Evolutionary conservation across 2,329 filamentous ascomycete species (phyloP), one percentile per base, ranked within the genome.

Genomic region (Colletotrichum ledebouriae): DNA sequence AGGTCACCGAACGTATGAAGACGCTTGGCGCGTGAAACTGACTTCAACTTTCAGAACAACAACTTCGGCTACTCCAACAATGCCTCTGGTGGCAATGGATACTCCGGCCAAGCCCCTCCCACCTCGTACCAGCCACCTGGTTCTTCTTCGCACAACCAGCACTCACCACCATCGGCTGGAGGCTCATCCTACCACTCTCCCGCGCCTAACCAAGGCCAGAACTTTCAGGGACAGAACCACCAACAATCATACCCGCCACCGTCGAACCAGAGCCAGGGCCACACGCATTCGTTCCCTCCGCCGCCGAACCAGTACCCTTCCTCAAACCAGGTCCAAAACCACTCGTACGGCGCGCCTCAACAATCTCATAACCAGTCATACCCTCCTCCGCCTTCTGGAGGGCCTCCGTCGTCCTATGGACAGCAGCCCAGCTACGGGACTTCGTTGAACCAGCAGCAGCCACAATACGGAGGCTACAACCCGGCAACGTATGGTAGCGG

Each of bases 91-190:
- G 33, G 85, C 49, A 76, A 84, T 70, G 85, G 86, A 50, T 93
- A 92, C 76, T 85, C 81, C 69, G 90, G 89, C 63, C 83, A 86
- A 64, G 87, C 89, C 44, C 90, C 90, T 12, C 86, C 88, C n/a
- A 78, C 84, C 13, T 85, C 87, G 6, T 90, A 90, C 75, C 86
- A 89, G 73, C 79, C 75, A 33, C 75, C 76, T 25, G 64, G 69
- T 44, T 63, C 73, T 7, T 46, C 67, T 49, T 57, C 71, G 60
- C 64, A 68, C 74, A 76, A 33, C 71, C 72, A 47, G 59, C 72
- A 56, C 67, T 72, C 73, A 52, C 76, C 73, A 61, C 73, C 59
- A 47, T 72, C 73, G 75, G 56, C 78, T 73, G 76, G 69, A 72
- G 71, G 62, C 59, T 73, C 75, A 39, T 73, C 76, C 11, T 78